Evolutionary conservation across 1,139 yeast species (phyloP).

Genomic region (Debaryomycetaceae sp.): DNA sequence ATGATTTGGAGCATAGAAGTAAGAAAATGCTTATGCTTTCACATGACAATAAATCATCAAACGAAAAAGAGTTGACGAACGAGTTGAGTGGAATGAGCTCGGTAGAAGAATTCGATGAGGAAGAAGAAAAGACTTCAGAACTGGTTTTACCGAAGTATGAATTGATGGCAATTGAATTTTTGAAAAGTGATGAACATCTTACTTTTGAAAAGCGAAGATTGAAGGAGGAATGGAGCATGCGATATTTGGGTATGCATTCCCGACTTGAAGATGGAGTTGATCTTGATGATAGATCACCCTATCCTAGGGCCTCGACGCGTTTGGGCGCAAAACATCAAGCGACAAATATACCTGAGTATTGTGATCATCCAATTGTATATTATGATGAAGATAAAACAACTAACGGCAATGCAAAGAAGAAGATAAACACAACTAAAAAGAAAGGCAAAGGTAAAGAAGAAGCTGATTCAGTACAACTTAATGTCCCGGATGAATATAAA

Average conservation of each 20-base stretch:
- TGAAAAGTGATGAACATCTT: conserved; percentile 39
- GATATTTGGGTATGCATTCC: conserved; percentile 78
- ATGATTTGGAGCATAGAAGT: conserved; percentile 25
- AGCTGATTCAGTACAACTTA: conserved; percentile 26
- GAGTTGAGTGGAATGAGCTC: conserved; percentile 22
- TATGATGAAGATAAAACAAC: conserved; percentile 43
- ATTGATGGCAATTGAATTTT: conserved; percentile 52
- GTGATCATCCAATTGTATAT: conserved; percentile 64
- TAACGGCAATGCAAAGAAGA: conserved; percentile 14
- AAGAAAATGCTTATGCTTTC: conserved; percentile 39
- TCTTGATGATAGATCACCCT: conserved; percentile 69
- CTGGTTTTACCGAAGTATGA: conserved; percentile 54
- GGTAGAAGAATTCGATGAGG: conserved; percentile 8
- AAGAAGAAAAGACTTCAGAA: conserved; percentile 6
- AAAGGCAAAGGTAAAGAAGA: conserved; percentile 15
- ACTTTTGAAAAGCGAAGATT: conserved; percentile 47
- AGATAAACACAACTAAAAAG: conserved; percentile 12
- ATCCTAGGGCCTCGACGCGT: conserved; percentile 78
- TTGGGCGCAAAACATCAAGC: conserved; percentile 77
- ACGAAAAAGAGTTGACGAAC: conserved; percentile 28
- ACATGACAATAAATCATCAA: conserved; percentile 42
- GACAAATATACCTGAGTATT: conserved; percentile 62
- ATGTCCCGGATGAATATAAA: conserved; percentile 46
- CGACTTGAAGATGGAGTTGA: conserved; percentile 77
- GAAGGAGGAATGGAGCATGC: conserved; percentile 72